Evolutionary conservation across 345 rosid species (phyloP), one percentile per base, ranked within the genome.

Genomic region (Arabis alpina): DNA sequence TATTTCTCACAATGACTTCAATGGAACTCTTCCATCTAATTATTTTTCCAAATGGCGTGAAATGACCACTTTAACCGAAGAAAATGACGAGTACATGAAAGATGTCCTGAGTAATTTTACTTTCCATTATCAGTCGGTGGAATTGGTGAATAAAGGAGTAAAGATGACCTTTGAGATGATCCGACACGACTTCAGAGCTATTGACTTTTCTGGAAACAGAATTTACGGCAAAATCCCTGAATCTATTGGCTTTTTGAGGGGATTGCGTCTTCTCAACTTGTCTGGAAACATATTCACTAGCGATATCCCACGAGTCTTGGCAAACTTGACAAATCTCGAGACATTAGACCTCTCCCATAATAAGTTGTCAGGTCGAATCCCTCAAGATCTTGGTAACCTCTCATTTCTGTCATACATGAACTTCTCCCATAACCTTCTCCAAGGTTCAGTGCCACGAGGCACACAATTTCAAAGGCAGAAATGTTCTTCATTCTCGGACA

Each of bases 1-100:
- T 36, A 28, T 83, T 16, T 76, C 87, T 51, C 28, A 32, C 3
- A 85, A 82, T 30, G 3, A 47, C 8, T 84, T 84, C 27, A 30
- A 4, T 6, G 76, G 70, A 41, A 43, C 54, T 12, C 62, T 67
- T 24, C 54, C 62, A 32, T 42, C 54, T 12, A 4, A 30, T 44
- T 67, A 0, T 13, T 67, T 67, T 32, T 54, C 44, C 1, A 67
- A 0, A 4, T 44, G 63, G 63, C 44, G 10, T 30, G 62, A 5
- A 43, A 67, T 67, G 71, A 5, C 15, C 10, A 54, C 13, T 3
- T 12, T 43, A 8, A 36, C 0, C 0, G 2, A 6, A 2, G 70
- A 7, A 27, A 3, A 0, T 24, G 3, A 27, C 3, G 2, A 1
- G 2, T 66, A 66, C 71, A 30, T 66, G 6, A 19, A 19, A 19